Evolutionary conservation across 768 basidiomycete genomes (phyloP), one percentile per base, ranked within the genome.

Genomic region (Pleurotus djamor): DNA sequence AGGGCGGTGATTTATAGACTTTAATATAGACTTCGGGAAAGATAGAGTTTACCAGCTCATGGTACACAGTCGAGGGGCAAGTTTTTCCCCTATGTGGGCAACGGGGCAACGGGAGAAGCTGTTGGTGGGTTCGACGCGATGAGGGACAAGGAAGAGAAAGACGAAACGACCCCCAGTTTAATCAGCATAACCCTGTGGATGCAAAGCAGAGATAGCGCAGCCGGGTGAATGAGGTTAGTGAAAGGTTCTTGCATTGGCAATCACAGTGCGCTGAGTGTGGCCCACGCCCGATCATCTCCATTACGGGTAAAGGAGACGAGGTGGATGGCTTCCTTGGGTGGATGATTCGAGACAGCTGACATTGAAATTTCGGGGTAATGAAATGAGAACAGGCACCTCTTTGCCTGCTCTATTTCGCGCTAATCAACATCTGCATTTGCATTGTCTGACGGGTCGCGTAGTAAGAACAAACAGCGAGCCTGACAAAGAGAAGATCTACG

Each of bases 301-400:
- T 33, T 33, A 9, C 5, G 21, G 32, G 49, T 33, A 28, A 28
- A 28, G 21, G 21, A 32, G 49, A 50, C 16, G 32, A 10, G 49
- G 49, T 50, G 49, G 49, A 17, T 48, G n/a, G 21, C 49, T 50
- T 33, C 13, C 5, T 5, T 10, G 10, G 49, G 49, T 9, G 10
- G 49, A 7, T 50, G 49, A 32, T 50, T 32, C 10, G 49, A 33
- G 14, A 35, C 34, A 17, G 21, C 49, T 50, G 49, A 50, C 49
- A 50, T 50, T 50, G 16, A 50, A 50, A 28, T 33, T 50, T 50
- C 49, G 49, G 49, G 49, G 49, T 50, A 33, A 50, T 35, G 49
- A 35, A 33, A 17, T 9, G 17, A 4, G 21, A 1, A 14, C 21
- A 28, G 21, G 21, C 21, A 28, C 21, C 21, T 28, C 21, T 28